These are phyloP conservation scores for Neohortaea acidophila DNA, from an alignment of 495 filamentous ascomycete species.

Conservation along the genomic window DNA sequence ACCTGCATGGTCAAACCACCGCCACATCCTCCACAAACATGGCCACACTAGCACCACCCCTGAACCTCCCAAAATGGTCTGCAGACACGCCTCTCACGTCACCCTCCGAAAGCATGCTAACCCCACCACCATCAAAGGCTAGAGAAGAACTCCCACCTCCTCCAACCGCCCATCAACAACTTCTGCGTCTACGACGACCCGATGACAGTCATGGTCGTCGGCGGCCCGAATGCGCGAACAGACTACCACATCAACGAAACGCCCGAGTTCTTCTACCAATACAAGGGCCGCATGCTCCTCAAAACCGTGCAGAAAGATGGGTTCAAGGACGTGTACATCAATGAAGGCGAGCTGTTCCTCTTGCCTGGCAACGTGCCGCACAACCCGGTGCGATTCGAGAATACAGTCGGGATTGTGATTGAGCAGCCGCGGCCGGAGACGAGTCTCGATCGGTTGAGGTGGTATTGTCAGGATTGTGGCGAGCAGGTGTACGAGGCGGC, in stretches of 20 bases:
- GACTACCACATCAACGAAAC: conserved; percentile 98
- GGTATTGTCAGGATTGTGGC: conserved; percentile 68
- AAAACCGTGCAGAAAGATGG: conserved; percentile 58
- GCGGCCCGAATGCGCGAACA: conserved; percentile 87
- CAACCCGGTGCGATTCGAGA: conserved; percentile 51
- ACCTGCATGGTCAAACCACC: no score
- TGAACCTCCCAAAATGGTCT: conserved; percentile 88
- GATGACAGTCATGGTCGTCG: conserved; percentile 82
- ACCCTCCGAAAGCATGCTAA: neutral
- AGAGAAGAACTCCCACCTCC: conserved; percentile 75
- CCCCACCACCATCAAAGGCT: conserved; percentile 43
- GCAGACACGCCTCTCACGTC: conserved; percentile 17
- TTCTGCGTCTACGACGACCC: conserved; percentile 81
- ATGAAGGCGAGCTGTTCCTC: conserved; percentile 88
- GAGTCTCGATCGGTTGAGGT: conserved; percentile 65
- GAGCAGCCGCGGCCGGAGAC: conserved; percentile 65
- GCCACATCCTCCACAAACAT: conserved; percentile 1
- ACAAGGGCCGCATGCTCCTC: conserved; percentile 81
- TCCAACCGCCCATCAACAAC: conserved; percentile 93
- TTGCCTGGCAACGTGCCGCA: conserved; percentile 83
- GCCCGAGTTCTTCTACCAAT: conserved; percentile 95
- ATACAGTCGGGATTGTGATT: conserved; percentile 70
- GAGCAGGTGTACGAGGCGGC: conserved; percentile 67
- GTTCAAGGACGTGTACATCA: conserved; percentile 75
- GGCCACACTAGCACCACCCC: conserved; percentile 32